phyloP scores from a whole-genome alignment of 108 stramenopile species.

The Parmales sp. region DNA sequence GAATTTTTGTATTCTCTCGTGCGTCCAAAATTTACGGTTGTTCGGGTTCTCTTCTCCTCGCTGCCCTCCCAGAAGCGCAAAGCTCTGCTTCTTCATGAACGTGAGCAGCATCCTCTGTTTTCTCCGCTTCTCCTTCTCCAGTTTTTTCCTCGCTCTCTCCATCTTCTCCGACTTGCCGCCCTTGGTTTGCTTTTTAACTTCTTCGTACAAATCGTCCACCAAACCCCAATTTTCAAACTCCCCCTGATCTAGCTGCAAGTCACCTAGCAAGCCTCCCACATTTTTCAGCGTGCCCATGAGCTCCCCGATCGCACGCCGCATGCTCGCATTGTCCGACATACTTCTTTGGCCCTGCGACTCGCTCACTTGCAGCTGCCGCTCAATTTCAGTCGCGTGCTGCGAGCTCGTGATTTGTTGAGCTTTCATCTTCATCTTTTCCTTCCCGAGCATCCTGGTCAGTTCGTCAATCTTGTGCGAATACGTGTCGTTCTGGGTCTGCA shows the following conservation, averaged over 20 bases:
- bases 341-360: neutral
- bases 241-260: neutral
- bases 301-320: neutral
- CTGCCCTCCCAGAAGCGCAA: no score
- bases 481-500: no score
- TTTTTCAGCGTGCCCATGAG: neutral
- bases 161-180: neutral
- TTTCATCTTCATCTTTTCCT: constrained; percentile 2
- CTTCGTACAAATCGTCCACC: neutral
- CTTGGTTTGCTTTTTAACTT: neutral
- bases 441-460: neutral
- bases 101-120: neutral
- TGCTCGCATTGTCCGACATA: neutral
- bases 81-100: no score
- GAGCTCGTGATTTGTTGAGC: neutral
- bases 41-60: no score
- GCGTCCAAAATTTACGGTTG: no score
- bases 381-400: neutral
- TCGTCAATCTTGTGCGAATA: neutral
- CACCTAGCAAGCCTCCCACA: neutral
- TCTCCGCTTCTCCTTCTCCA: neutral
- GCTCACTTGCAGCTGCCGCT: neutral
- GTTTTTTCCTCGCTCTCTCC: neutral
- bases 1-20: no score
- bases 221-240: neutral